Evolutionary conservation across 352 stramenopile genomes (phyloP), one percentile per base, ranked within the genome.

Genomic region (Phytophthora pisi): DNA sequence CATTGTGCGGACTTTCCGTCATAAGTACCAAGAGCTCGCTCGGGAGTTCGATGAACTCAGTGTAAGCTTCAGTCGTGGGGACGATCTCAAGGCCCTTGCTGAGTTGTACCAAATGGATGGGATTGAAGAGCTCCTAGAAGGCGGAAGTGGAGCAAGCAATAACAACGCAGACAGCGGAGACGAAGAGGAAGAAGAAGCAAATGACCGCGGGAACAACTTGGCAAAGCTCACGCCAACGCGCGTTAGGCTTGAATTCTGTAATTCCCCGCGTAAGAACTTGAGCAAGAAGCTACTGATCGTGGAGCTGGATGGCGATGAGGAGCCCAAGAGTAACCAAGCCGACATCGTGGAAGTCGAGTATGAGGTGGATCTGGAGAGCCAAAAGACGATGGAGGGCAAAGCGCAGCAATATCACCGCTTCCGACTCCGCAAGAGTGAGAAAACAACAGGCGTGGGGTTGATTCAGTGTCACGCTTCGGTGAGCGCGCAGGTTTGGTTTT

Each of bases 41-140:
- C 40, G 51, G 23, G 51, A 57, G 6, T 93, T 93, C 40, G 80
- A 92, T 26, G 72, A 66, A 3, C 24, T 66, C 4, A 90, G 83
- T 28, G 51, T 42, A 0, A 61, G 30, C 3, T 81, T 95, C 34
- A 76, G 64, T 38, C 81, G 87, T 13, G 61, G 66, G 7, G 81
- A 93, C 0, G 87, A 95, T 56, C 65, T 95, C 9, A 78, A 80
- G 51, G 67, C 84, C 26, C 66, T 95, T 2, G 87, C 82, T 0
- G 84, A 95, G 23, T 30, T 95, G 23, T 95, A 93, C 55, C 84
- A 92, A 59, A 84, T 93, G 75, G 79, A 93, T 9, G 87, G 86
- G 5, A 80, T 93, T 28, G 87, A 92, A 11, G 87, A 95, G 51
- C 61, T 95, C 11, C 68, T 95, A 6, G 86, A 91, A 30, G 72